These are phyloP conservation scores for Linum trigynum DNA, from an alignment of 345 rosid species.

Conservation along the genomic window DNA sequence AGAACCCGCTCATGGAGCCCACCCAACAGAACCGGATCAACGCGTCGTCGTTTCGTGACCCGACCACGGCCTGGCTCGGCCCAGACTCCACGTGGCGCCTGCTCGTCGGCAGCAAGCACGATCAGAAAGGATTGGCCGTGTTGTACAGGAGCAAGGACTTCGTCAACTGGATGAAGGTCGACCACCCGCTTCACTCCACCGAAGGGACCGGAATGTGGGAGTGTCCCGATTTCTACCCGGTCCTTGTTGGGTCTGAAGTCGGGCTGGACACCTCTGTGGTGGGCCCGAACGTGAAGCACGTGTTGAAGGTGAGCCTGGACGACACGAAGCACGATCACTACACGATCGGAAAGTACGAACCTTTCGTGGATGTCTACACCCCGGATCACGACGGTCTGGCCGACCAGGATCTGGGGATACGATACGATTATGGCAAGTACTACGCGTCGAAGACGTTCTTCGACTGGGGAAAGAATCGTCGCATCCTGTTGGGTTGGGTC, in stretches of 20 bases:
- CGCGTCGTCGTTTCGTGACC: not conserved
- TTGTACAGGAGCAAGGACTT: slow-evolving; percentile 1
- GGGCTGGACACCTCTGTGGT: not conserved
- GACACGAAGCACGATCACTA: not conserved
- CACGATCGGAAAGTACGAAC: not conserved
- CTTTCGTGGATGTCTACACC: not conserved
- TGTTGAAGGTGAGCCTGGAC: slow-evolving; percentile 1
- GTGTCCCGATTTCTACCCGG: slow-evolving; percentile 1
- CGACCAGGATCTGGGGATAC: slow-evolving; percentile 32
- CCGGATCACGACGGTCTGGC: slow-evolving; percentile 20
- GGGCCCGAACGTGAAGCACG: not conserved
- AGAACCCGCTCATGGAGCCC: slow-evolving; percentile 33
- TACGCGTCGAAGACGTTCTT: slow-evolving; percentile 75
- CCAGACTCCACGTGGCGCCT: not conserved
- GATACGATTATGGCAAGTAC: slow-evolving; percentile 69
- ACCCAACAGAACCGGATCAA: not conserved
- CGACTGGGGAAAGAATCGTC: slow-evolving; percentile 36
- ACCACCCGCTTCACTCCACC: not conserved
- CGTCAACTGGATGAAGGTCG: not conserved
- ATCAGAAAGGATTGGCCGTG: not conserved
- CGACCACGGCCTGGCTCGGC: not conserved
- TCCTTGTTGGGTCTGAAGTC: not conserved
- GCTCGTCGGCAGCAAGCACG: not conserved
- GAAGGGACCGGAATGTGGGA: slow-evolving; percentile 1
- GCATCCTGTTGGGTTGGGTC: slow-evolving; percentile 68